These are phyloP conservation scores for Neurospora sp. DNA, from an alignment of 495 filamentous ascomycete genomes.

Conservation along the genomic window DNA sequence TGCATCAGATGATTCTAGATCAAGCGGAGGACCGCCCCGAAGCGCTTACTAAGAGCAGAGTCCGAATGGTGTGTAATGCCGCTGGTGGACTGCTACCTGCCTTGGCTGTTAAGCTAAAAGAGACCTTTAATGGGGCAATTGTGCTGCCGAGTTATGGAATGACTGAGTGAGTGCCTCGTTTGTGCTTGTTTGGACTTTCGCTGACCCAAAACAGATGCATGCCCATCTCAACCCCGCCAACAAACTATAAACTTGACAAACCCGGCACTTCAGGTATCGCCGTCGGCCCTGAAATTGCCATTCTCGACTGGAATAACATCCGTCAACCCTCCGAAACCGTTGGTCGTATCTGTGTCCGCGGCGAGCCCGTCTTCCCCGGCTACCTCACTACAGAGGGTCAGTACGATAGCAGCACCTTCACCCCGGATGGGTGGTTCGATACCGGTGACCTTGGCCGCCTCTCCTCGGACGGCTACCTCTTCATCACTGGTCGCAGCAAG, in stretches of 20 bases:
- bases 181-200: background rate
- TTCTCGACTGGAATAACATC: constrained; percentile 21
- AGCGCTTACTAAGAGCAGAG: constrained; percentile 25
- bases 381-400: constrained; percentile 27
- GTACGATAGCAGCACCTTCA: constrained; percentile 30
- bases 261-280: constrained; percentile 33
- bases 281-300: constrained; percentile 32
- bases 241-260: constrained; percentile 30
- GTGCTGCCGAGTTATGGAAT: constrained; percentile 40
- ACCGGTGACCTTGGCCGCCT: constrained; percentile 41
- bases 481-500: constrained; percentile 48
- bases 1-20: constrained; percentile 35
- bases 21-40: constrained; percentile 19
- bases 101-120: constrained; percentile 25
- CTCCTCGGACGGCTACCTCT: constrained; percentile 43
- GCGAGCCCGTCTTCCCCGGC: constrained; percentile 32
- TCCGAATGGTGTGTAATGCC: constrained; percentile 37
- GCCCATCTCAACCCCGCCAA: constrained; percentile 35
- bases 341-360: constrained; percentile 35
- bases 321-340: constrained; percentile 10
- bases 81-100: constrained; percentile 33
- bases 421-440: constrained; percentile 33
- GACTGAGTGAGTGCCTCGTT: constrained; percentile 25
- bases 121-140: constrained; percentile 26
- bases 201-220: constrained; percentile 20